Percentiles rank a stretch among this genome's conserved stretches.
phyloP scores from a whole-genome alignment of 163 green algal species.

The Chlorella variabilis region DNA sequence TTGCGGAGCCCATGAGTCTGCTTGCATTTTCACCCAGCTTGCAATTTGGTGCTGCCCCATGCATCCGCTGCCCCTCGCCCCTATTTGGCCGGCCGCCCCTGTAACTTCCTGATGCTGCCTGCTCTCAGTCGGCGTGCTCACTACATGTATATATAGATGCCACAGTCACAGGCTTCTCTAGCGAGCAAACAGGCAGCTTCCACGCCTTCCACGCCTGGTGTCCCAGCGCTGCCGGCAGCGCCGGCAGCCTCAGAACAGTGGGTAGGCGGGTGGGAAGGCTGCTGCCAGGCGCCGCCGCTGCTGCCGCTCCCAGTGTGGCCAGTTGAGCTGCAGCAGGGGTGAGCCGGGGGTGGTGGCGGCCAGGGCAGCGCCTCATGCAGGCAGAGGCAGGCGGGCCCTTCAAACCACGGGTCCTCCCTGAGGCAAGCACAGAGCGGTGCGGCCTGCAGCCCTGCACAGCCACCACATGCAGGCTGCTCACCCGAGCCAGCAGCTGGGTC shows the following conservation, averaged over 20 bases:
- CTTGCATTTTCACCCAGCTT: not conserved
- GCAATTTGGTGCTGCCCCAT: not conserved
- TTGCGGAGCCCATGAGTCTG: not conserved
- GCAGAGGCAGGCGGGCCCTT: no score
- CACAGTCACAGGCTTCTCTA: no score
- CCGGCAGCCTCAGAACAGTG: constrained; percentile 58
- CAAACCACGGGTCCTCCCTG: no score
- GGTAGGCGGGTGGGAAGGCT: constrained; percentile 53
- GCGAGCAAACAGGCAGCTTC: no score
- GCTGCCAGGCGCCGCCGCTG: constrained; percentile 32
- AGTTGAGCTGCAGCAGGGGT: constrained; percentile 44
- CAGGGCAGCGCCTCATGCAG: no score
- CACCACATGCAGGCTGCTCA: not conserved
- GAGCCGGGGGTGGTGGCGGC: no score
- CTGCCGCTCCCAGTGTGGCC: constrained; percentile 50
- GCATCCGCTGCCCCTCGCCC: not conserved
- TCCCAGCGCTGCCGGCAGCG: no score
- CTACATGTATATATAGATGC: no score
- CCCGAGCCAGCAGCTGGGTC: constrained; percentile 32
- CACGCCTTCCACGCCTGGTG: no score
- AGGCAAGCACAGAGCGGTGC: no score
- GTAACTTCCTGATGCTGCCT: no score
- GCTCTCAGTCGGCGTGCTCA: no score
- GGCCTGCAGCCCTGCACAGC: not conserved
- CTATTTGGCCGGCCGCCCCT: not conserved